Evolutionary conservation across 139 green algal species (phyloP), one percentile per base, ranked within the genome.

Genomic region (Ettlia oleoabundans): DNA sequence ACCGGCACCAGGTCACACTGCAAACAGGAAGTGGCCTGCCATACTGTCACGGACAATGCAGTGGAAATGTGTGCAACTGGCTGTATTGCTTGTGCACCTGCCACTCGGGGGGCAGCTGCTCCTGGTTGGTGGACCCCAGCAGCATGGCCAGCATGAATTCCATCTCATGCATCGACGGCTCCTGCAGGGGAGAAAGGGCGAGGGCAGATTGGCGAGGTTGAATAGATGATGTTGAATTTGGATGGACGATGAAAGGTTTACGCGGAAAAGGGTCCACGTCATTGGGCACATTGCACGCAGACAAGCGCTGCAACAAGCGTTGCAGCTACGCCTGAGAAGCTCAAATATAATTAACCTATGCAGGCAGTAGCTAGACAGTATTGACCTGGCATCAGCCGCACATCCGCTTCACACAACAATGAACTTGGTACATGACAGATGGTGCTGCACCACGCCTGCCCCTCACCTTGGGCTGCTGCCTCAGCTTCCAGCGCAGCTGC

Each of bases 401-500:
- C 47, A 58, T 15, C 47, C 47, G 15, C 47, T 58, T n/a, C n/a
- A n/a, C n/a, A n/a, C n/a, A n/a, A n/a, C n/a, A n/a, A n/a, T n/a
- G n/a, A n/a, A n/a, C n/a, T n/a, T n/a, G n/a, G n/a, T n/a, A n/a
- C 30, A 6, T 15, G 47, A 10, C 47, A 58, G 47, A 58, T 10
- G 47, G 21, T 65, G 55, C 55, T n/a, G 32, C 32, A 32, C 4
- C 2, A 26, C 63, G 35, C 65, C 65, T 24, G 24, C 18, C 65
- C 65, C 53, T 51, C 5, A 68, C 78, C 65, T 42, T 83, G 35
- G 65, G 66, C 65, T 68, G 52, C 47, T 69, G 65, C 21, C 67
- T 10, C 66, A 92, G 86, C 80, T 88, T 89, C 90, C 90, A 93
- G 21, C 80, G 55, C 28, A 93, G 80, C 86, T 93, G 66, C 82